Conservation (phyloP, 768 basidiomycete genomes). For the Tulasnella sp. region DNA sequence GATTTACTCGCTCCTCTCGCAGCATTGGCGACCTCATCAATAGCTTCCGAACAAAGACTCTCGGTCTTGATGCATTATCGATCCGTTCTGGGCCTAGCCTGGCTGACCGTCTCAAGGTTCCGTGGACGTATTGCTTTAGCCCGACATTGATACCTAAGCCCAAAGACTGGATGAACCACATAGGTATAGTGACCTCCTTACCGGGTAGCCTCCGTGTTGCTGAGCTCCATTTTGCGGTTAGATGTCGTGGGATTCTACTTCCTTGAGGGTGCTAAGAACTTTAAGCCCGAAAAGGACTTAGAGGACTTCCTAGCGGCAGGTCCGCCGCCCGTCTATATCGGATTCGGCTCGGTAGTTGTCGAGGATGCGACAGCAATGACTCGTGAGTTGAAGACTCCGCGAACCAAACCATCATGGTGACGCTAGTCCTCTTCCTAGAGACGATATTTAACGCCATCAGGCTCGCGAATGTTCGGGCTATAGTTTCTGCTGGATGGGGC, state of each 20-base stretch:
- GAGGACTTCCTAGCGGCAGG: conserved; percentile 55
- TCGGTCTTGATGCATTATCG: conserved; percentile 56
- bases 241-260: conserved; percentile 71
- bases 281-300: conserved; percentile 54
- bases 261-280: conserved; percentile 56
- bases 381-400: conserved; percentile 43
- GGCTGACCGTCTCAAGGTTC: conserved; percentile 57
- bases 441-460: conserved; percentile 62
- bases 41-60: conserved; percentile 53
- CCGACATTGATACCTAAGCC: conserved; percentile 63
- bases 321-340: conserved; percentile 61
- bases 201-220: not conserved
- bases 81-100: conserved; percentile 56
- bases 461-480: conserved; percentile 59
- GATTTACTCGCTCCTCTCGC: not conserved
- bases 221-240: conserved; percentile 37
- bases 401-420: not conserved
- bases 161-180: conserved; percentile 63
- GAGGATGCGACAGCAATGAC: conserved; percentile 59
- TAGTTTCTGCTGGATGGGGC: conserved; percentile 71
- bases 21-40: conserved; percentile 66
- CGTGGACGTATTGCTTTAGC: conserved; percentile 68
- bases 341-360: conserved; percentile 66
- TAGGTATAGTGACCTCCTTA: conserved; percentile 47
- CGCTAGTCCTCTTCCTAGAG: conserved; percentile 43